phyloP scores from a whole-genome alignment of 148 eudicot species.

The Camellia granthamiana region DNA sequence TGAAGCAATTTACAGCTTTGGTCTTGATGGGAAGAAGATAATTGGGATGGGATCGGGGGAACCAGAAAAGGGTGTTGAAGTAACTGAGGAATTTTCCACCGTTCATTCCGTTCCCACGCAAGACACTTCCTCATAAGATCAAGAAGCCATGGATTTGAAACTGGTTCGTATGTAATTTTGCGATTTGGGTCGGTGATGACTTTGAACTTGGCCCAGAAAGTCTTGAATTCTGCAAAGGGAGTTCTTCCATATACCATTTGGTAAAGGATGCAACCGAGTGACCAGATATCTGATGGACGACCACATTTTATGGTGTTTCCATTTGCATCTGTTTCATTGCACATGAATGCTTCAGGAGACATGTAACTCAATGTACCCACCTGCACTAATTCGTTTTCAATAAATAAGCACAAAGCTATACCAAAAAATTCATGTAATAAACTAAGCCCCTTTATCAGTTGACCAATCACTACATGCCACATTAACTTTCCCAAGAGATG shows the following conservation, averaged over 20 bases:
- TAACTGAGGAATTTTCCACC: conserved; percentile 89
- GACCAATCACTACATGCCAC: conserved; percentile 13
- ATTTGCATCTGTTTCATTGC: conserved; percentile 82
- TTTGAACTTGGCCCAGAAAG: conserved; percentile 97
- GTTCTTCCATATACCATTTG: conserved; percentile 98
- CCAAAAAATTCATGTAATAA: background rate
- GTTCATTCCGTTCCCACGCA: conserved; percentile 74
- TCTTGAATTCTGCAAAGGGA: conserved; percentile 86
- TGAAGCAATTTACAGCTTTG: conserved; percentile 44
- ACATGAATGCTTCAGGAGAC: conserved; percentile 98
- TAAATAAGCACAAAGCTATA: background rate
- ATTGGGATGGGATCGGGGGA: conserved; percentile 54
- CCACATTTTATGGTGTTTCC: conserved; percentile 89
- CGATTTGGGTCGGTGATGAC: conserved; percentile 89
- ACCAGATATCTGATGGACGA: conserved; percentile 97
- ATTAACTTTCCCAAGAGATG: background rate
- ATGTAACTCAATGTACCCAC: conserved; percentile 93
- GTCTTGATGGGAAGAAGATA: conserved; percentile 18
- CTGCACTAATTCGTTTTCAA: conserved; percentile 34
- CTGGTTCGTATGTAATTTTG: conserved; percentile 63
- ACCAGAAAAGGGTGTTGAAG: conserved; percentile 92
- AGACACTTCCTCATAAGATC: conserved; percentile 97
- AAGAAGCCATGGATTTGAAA: conserved; percentile 86
- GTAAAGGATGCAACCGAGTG: conserved; percentile 96
- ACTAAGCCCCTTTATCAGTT: background rate